Conservation (phyloP, 176 grass and related monocot genomes). For the Zoysia pacifica region DNA sequence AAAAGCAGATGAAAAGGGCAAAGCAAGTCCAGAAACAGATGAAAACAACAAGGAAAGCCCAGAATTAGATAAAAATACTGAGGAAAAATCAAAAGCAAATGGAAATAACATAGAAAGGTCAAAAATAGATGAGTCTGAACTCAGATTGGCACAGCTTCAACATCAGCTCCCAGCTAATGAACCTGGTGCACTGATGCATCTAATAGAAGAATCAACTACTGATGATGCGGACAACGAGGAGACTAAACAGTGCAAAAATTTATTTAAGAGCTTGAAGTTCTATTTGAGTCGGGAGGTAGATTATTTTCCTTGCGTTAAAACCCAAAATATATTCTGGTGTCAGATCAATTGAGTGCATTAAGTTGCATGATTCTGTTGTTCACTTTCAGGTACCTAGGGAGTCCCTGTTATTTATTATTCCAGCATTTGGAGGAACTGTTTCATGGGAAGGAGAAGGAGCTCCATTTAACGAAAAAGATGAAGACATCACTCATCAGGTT, state of each 20-base stretch:
- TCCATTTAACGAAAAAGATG: conserved; percentile 76
- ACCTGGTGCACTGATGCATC: conserved; percentile 92
- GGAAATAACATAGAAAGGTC: conserved; percentile 45
- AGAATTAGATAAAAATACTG: background rate
- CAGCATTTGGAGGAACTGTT: conserved; percentile 88
- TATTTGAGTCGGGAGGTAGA: conserved; percentile 92
- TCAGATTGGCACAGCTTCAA: conserved; percentile 89
- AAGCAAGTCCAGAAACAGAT: too few relatives aligned
- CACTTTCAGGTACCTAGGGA: conserved; percentile 87
- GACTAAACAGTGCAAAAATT: conserved; percentile 73
- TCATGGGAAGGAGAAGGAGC: conserved; percentile 94
- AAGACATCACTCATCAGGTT: conserved; percentile 90
- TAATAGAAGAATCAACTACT: conserved; percentile 72
- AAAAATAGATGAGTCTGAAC: conserved; percentile 70
- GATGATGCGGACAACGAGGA: conserved; percentile 55
- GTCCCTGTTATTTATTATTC: conserved; percentile 86
- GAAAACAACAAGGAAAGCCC: background rate
- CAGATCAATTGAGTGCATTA: conserved; percentile 1
- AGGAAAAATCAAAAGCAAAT: background rate
- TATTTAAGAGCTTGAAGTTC: conserved; percentile 89
- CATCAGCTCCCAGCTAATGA: conserved; percentile 90
- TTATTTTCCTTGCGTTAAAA: background rate
- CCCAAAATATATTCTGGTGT: conserved; percentile 3
- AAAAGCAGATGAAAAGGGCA: too few relatives aligned
- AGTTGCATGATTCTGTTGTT: background rate